These are phyloP conservation scores for Sophora flavescens DNA, from an alignment of 306 rosid genomes.

Conservation along the genomic window DNA sequence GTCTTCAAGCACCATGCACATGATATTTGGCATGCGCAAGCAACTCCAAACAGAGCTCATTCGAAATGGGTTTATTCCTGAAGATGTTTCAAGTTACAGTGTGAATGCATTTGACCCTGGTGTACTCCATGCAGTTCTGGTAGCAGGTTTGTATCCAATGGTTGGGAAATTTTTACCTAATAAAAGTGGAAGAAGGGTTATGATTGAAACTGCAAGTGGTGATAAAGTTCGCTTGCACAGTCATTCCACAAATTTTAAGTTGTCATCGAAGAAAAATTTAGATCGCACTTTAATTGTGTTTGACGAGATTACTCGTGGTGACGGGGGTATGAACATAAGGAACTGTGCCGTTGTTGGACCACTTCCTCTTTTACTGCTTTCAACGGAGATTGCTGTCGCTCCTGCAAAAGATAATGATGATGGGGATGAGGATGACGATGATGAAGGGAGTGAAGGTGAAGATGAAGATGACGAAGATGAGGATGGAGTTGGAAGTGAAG, in stretches of 20 bases:
- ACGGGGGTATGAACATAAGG: constrained; percentile 67
- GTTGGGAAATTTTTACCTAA: constrained; percentile 68
- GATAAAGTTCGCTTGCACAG: constrained; percentile 72
- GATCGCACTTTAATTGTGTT: constrained; percentile 60
- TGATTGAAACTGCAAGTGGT: constrained; percentile 66
- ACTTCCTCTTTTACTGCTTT: constrained; percentile 78
- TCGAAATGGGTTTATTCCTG: constrained; percentile 70
- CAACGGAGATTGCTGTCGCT: constrained; percentile 90
- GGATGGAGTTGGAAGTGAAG: constrained; percentile 63
- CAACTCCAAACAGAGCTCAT: constrained; percentile 80
- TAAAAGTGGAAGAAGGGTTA: constrained; percentile 42
- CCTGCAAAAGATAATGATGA: constrained; percentile 47
- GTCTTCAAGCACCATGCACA: constrained; percentile 65
- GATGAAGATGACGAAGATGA: constrained; percentile 49
- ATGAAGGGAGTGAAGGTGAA: constrained; percentile 32
- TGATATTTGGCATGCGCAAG: constrained; percentile 79
- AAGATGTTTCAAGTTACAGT: constrained; percentile 63
- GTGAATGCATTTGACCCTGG: constrained; percentile 76
- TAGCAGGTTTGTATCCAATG: constrained; percentile 93
- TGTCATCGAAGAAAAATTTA: constrained; percentile 34
- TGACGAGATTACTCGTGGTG: constrained; percentile 84
- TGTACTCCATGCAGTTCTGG: constrained; percentile 76
- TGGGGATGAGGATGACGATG: constrained; percentile 21
- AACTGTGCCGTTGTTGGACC: constrained; percentile 77
- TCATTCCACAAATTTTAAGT: constrained; percentile 59